phyloP scores from a whole-genome alignment of 495 filamentous ascomycete genomes.

The Talaromyces thailandensis region DNA sequence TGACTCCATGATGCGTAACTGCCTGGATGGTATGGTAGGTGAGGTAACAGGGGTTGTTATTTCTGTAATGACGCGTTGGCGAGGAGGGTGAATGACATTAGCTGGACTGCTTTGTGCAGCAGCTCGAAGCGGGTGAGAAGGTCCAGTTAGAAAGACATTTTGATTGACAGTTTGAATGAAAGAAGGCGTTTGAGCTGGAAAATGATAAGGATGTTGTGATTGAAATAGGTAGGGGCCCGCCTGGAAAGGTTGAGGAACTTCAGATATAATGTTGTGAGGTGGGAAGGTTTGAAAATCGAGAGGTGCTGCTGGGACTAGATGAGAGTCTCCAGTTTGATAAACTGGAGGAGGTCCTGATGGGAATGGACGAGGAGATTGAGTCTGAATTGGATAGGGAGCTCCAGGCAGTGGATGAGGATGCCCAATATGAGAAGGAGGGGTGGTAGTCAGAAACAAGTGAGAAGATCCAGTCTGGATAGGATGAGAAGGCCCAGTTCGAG shows the following conservation, averaged over 20 bases:
- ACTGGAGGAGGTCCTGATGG: neutral
- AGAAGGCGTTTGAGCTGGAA: neutral
- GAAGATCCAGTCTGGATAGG: neutral
- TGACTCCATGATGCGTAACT: neutral
- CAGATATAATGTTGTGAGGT: neutral
- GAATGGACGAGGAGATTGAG: neutral
- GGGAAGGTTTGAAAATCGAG: neutral
- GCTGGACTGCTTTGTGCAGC: neutral
- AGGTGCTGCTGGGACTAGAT: neutral
- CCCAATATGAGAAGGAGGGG: neutral
- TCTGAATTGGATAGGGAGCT: neutral
- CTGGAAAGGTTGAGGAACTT: neutral
- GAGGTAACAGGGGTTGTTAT: neutral
- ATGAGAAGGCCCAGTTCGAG: neutral
- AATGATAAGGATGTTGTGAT: neutral
- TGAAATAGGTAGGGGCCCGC: neutral
- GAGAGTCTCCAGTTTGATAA: neutral
- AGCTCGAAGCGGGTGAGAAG: neutral
- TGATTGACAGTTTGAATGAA: neutral
- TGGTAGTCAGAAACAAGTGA: neutral
- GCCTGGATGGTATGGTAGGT: neutral
- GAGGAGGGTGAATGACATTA: neutral
- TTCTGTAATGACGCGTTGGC: neutral
- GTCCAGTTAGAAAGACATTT: neutral
- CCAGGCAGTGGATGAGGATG: neutral